Evolutionary conservation across 345 rosid species (phyloP).

Genomic region (Brassica incana): DNA sequence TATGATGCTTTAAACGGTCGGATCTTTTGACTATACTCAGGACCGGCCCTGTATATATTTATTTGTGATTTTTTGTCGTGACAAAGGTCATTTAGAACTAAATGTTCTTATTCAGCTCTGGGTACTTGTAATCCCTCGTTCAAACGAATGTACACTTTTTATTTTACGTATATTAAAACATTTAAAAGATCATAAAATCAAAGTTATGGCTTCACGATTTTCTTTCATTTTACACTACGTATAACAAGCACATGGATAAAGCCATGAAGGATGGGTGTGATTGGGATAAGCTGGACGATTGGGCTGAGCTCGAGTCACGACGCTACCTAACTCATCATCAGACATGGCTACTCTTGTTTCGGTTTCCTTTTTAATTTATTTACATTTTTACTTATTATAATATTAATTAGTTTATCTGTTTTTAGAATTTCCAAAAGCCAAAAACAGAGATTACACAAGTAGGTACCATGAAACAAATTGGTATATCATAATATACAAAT

Average conservation of each 20-base stretch:
- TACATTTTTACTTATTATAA: neutral
- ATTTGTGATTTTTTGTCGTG: conserved; percentile 21
- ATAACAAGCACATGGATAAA: conserved; percentile 28
- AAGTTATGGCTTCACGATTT: neutral
- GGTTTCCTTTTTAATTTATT: neutral
- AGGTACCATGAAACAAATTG: conserved; percentile 36
- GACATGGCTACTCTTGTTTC: conserved; percentile 36
- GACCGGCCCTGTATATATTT: too few relatives aligned
- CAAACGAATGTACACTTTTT: neutral
- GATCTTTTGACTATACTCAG: too few relatives aligned
- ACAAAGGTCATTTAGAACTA: conserved; percentile 16
- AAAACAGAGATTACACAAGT: conserved; percentile 30
- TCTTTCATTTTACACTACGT: neutral
- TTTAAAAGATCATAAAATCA: neutral
- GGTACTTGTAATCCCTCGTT: neutral
- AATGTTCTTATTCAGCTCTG: conserved; percentile 7
- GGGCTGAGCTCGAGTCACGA: conserved; percentile 35
- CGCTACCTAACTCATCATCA: conserved; percentile 41
- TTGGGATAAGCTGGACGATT: conserved; percentile 34
- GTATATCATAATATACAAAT: neutral
- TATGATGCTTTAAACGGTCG: too few relatives aligned
- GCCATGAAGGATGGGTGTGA: conserved; percentile 37
- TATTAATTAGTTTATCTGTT: neutral
- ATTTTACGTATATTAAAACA: neutral
- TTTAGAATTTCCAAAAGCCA: conserved; percentile 23